Conservation (phyloP, 2,329 filamentous ascomycete genomes). For the Dendryphion nanum region DNA sequence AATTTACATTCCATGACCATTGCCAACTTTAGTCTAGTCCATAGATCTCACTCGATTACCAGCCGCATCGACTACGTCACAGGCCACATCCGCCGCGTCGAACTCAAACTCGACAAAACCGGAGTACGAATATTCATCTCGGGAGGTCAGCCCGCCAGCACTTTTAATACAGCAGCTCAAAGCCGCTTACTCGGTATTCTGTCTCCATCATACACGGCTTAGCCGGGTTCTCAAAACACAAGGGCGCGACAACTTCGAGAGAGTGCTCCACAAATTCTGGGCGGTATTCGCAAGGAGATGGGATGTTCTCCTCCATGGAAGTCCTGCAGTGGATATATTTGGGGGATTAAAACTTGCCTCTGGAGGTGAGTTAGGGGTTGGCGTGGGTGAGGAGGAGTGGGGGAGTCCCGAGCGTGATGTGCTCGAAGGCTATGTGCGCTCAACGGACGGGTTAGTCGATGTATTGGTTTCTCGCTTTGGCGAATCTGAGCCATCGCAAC, state of each 20-base stretch:
- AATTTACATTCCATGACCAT: background rate
- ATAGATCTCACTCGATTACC: constrained; percentile 78
- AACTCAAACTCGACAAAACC: constrained; percentile 17
- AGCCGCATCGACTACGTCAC: constrained; percentile 38
- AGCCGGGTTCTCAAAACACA: constrained; percentile 69
- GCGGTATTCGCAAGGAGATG: constrained; percentile 65
- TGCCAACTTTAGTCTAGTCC: constrained; percentile 55
- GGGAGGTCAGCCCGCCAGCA: constrained; percentile 80
- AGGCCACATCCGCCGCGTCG: too few relatives aligned
- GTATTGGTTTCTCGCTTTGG: constrained; percentile 86
- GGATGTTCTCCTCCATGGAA: constrained; percentile 89
- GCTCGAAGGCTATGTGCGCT: constrained; percentile 77
- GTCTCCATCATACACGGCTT: constrained; percentile 80
- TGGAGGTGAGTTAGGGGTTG: constrained; percentile 87
- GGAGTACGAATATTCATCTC: constrained; percentile 76
- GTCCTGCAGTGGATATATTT: constrained; percentile 76
- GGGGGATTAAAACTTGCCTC: constrained; percentile 84
- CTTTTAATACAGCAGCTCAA: constrained; percentile 78
- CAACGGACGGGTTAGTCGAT: constrained; percentile 83
- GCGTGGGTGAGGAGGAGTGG: constrained; percentile 92
- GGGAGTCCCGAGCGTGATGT: constrained; percentile 93
- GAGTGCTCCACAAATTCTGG: constrained; percentile 79
- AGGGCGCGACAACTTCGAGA: constrained; percentile 67
- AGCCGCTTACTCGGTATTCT: constrained; percentile 79
- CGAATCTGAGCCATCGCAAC: constrained; percentile 43